Base-by-base conservation (phyloP, 2,329 filamentous ascomycete species). In the Cladosporium phlei region DNA sequence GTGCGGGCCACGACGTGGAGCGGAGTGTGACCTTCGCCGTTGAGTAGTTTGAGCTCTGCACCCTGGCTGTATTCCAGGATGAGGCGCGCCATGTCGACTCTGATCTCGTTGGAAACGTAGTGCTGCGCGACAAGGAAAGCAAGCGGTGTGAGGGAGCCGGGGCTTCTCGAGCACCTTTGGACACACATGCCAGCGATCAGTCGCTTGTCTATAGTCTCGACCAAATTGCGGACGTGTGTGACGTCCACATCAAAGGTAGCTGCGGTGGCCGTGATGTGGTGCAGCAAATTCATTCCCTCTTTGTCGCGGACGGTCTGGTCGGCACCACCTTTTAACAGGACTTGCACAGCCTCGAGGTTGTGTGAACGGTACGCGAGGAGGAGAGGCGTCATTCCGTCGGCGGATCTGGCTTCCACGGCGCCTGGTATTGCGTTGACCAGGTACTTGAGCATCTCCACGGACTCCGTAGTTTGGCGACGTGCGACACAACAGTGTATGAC, bases 241-340 rank as follows among this genome's bases (percentile, higher is more conserved):
- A 46, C 22, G 4, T 56, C 33, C n/a, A 55, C 49, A 1, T 67
- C 43, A 6, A 47, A 50, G 16, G 21, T 25, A 10, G 38, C 40
- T 12, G 4, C 21, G 6, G 11, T 14, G 4, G 25, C 62, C 28
- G 70, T 56, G 5, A 82, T 71, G 2, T 74, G 69, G 58, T 94
- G 88, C 1, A 91, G 52, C 12, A 91, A 68, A 55, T 91, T 94
- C 54, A 78, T 74, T 9, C 80, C 79, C 3, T 67, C 60, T 8
- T 66, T 67, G 58, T 87, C 82, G 19, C 59, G 58, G 14, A 39
- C 40, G 1, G 79, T 78, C 59, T 87, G 82, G 58, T 93, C 80
- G 2, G 86, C 85, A 3, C 85, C 86, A 20, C 77, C 78, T 1
- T 75, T 69, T 40, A 91, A 73, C 27, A 95, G 73, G 0, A 79